These are phyloP conservation scores for Diplodia scrobiculata DNA, from an alignment of 2,329 filamentous ascomycete species.

Conservation along the genomic window DNA sequence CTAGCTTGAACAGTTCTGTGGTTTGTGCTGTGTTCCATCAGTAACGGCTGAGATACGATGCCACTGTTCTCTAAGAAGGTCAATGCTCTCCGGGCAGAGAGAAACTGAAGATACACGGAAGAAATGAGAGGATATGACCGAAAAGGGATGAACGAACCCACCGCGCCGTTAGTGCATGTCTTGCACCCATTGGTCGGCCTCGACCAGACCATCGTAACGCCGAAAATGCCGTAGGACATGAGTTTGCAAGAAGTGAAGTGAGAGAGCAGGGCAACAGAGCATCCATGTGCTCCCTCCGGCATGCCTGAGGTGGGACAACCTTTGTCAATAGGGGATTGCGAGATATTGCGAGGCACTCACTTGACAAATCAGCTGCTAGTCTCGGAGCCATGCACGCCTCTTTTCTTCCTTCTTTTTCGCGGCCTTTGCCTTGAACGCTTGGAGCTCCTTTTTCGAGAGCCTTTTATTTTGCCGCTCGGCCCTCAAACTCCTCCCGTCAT, in stretches of 20 bases:
- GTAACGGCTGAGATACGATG: conserved; percentile 26
- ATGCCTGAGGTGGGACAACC: background rate
- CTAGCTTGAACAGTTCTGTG: conserved; percentile 2
- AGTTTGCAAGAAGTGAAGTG: background rate
- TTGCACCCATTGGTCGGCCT: conserved; percentile 5
- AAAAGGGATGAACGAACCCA: conserved; percentile 22
- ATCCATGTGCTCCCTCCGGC: background rate
- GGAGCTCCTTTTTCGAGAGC: conserved; percentile 80
- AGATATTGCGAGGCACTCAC: conserved; percentile 2
- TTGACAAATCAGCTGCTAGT: conserved; percentile 56
- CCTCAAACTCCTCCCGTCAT: conserved; percentile 87
- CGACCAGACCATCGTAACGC: conserved; percentile 2
- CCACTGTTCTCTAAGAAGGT: conserved; percentile 24
- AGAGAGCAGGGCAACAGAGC: background rate
- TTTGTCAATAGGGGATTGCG: conserved; percentile 6
- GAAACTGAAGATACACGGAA: background rate
- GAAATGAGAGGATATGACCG: background rate
- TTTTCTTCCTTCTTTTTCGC: conserved; percentile 92
- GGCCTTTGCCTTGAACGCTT: conserved; percentile 88
- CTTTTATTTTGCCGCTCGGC: conserved; percentile 86
- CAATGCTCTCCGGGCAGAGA: conserved; percentile 16
- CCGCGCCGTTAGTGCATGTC: conserved; percentile 4
- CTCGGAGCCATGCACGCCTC: conserved; percentile 82
- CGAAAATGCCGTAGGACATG: conserved; percentile 5
- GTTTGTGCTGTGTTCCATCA: conserved; percentile 22